phyloP scores from a whole-genome alignment of 2,329 filamentous ascomycete genomes.

The Cladosporium colombiae region DNA sequence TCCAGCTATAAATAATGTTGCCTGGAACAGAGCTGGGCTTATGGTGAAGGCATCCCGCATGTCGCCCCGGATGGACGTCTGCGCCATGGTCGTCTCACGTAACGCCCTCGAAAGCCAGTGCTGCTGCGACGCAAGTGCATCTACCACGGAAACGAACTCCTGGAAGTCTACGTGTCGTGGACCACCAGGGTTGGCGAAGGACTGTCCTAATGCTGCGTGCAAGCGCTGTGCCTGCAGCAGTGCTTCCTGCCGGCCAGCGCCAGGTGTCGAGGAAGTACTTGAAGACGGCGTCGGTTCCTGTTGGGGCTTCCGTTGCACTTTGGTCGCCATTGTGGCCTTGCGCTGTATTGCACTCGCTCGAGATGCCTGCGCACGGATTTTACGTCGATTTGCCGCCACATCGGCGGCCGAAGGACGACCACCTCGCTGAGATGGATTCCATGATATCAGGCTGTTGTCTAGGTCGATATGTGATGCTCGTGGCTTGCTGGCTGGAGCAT shows the following conservation, averaged over 20 bases:
- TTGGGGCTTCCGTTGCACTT: neutral
- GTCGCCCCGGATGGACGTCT: constrained; percentile 24
- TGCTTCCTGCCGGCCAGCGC: neutral
- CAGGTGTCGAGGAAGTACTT: neutral
- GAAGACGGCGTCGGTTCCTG: constrained; percentile 2
- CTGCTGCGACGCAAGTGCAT: constrained; percentile 1
- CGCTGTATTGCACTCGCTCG: constrained; percentile 12
- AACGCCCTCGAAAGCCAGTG: constrained; percentile 20
- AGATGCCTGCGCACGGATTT: constrained; percentile 14
- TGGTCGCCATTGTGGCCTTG: constrained; percentile 13
- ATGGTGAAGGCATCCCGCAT: constrained; percentile 26
- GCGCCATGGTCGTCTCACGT: constrained; percentile 23
- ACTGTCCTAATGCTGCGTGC: neutral
- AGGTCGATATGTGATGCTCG: constrained; percentile 1
- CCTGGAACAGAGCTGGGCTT: constrained; percentile 27
- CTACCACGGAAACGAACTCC: constrained; percentile 12
- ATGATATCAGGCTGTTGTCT: constrained; percentile 15
- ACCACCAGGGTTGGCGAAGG: neutral
- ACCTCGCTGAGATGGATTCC: neutral
- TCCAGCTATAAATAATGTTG: constrained; percentile 27
- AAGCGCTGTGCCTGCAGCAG: constrained; percentile 8
- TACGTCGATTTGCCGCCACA: constrained; percentile 5
- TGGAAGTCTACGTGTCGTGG: constrained; percentile 10
- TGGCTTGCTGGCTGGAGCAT: neutral
- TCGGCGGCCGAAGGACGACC: neutral